Evolutionary conservation across 2,329 filamentous ascomycete genomes (phyloP).

Genomic region (Knufia petricola): DNA sequence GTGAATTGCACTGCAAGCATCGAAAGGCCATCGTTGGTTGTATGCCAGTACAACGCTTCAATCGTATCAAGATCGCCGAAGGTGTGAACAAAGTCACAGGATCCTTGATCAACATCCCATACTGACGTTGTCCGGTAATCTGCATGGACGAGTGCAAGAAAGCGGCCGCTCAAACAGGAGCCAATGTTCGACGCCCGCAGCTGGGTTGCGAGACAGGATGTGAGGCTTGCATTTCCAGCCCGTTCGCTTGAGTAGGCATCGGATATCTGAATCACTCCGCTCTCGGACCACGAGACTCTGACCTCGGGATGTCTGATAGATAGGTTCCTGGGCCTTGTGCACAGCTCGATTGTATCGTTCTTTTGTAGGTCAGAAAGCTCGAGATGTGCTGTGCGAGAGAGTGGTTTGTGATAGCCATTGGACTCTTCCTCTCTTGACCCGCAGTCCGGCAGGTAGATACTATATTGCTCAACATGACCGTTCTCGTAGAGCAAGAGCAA

Average conservation of each 20-base stretch:
- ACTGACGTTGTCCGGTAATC: conserved; percentile 69
- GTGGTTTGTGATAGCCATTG: conserved; percentile 5
- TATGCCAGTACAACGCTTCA: conserved; percentile 86
- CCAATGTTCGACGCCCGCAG: background rate
- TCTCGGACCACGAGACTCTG: background rate
- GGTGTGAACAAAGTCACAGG: conserved; percentile 69
- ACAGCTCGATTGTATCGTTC: background rate
- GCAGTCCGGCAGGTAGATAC: background rate
- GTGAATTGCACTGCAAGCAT: conserved; percentile 88
- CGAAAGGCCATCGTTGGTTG: conserved; percentile 77
- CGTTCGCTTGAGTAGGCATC: too few species aligned
- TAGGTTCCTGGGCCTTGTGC: background rate
- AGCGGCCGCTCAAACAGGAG: conserved; percentile 49
- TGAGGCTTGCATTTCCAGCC: background rate
- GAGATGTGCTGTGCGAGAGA: background rate
- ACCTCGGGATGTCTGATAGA: background rate
- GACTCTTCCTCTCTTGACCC: background rate
- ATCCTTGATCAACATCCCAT: conserved; percentile 76
- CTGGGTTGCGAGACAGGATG: background rate
- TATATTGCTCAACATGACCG: background rate
- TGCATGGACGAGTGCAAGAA: conserved; percentile 63
- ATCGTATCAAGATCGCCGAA: conserved; percentile 67
- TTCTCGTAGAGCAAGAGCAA: background rate
- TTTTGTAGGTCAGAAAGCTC: background rate
- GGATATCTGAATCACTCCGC: background rate